Evolutionary conservation across 208 protist species (phyloP), one percentile per base, ranked within the genome.

Genomic region (Trypanosoma brucei): DNA sequence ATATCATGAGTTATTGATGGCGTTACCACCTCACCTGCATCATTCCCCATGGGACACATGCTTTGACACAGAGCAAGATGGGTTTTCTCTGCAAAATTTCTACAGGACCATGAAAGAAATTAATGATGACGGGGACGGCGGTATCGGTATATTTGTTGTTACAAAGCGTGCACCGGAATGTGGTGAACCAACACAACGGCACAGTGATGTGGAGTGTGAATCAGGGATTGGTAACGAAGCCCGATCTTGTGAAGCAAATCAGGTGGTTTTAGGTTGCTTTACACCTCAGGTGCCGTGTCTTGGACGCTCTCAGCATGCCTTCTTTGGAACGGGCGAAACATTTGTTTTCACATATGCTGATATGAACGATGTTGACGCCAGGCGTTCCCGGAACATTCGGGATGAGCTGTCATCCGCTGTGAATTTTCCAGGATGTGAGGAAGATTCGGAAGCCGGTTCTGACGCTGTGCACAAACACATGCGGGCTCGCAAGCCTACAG

Each of bases 51-150:
- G 82, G 82, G 38, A 57, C 35, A 58, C 81, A 45, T 75, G 75
- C 66, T 90, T 72, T 52, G 79, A 86, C 64, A 90, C 77, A 4
- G 70, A 71, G 7, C 56, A 50, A 0, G 74, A 90, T 60, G 83
- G 83, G 2, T 84, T 78, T 50, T 86, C 79, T 38, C 61, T 90
- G 6, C 59, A 69, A 1, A 62, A 72, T 49, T 72, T 86, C 36
- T 90, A 90, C 52, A 77, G 79, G 8, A 31, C 14, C 22, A 83
- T 89, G 79, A 62, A 72, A 48, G 65, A 44, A 3, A 68, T 84
- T 8, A 62, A 78, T 53, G 55, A 62, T 3, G 66, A 60, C 0
- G 64, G 60, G 6, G 78, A 73, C 2, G 60, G 68, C 8, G 72
- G 75, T 3, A 72, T 86, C 50, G 79, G 77, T 3, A 39, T 86